Base-by-base conservation (phyloP, 345 rosid species). In the Alliaria petiolata region DNA sequence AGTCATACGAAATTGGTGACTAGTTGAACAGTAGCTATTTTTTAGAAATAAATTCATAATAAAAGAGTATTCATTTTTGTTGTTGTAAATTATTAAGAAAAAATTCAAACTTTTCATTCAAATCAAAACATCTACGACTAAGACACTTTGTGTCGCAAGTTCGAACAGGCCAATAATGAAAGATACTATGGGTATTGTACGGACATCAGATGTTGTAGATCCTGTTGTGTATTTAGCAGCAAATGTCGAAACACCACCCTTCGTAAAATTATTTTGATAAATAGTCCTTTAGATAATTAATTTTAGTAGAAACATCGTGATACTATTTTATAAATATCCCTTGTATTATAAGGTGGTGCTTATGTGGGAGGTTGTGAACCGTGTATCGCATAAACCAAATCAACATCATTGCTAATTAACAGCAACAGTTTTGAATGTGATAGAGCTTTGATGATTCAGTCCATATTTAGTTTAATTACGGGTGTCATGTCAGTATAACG, bases 111-210 rank as follows among this genome's bases (percentile, higher is more conserved):
- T 10, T 44, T 51, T 52, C 17, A 39, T 9, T 40, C 4, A 62
- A 33, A 53, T 19, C 4, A 63, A 53, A 61, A n/a, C 25, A 62
- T 4, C 35, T 8, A 33, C 51, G 69, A 62, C 17, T n/a, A 17
- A 53, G 76, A 72, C 70, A 44, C 34, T 20, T 44, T 53, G 76
- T 33, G 65, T 73, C 65, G 51, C 49, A 36, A 72, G 54, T 62
- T 44, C 33, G 46, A 63, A 55, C 64, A 72, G 51, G 52, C 14
- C 65, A 22, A 66, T 50, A 26, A 39, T 25, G 36, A n/a, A n/a
- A n/a, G 15, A 25, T 47, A 46, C 26, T 26, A 30, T 58, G 43
- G 5, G 51, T 36, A 30, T 47, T 65, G 77, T 30, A 65, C 77
- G 66, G 66, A 65, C 59, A 17, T 13, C 28, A n/a, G 66, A 38